These are phyloP conservation scores for Kazachstania psychrophila DNA, from an alignment of 805 yeast species.

Conservation along the genomic window DNA sequence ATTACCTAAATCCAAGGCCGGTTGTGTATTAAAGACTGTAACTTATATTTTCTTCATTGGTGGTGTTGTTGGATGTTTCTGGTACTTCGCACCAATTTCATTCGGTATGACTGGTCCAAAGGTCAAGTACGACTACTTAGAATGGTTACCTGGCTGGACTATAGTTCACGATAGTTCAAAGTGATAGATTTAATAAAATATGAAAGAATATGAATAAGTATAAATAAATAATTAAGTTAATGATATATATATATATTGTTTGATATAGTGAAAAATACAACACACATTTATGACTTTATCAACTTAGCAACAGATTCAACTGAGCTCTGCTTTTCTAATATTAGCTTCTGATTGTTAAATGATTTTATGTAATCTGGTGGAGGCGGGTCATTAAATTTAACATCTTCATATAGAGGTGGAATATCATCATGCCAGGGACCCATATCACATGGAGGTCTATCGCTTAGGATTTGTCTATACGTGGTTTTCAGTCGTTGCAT, in stretches of 20 bases:
- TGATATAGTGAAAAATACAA: too few relatives aligned
- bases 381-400: background rate
- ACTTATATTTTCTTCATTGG: constrained; percentile 36
- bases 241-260: background rate
- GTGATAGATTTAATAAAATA: background rate
- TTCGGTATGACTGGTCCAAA: constrained; percentile 55
- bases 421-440: constrained; percentile 3
- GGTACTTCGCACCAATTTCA: constrained; percentile 51
- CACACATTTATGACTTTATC: too few relatives aligned
- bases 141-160: constrained; percentile 44
- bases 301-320: too few relatives aligned
- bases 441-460: background rate
- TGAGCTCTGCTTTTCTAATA: too few relatives aligned
- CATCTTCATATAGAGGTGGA: constrained; percentile 3
- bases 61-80: constrained; percentile 44
- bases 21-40: constrained; percentile 17
- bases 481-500: constrained; percentile 3
- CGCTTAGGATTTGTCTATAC: background rate
- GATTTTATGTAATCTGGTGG: constrained; percentile 1
- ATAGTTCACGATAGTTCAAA: constrained; percentile 20
- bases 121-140: constrained; percentile 34
- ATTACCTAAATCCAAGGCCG: constrained; percentile 24
- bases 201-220: background rate
- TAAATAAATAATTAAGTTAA: background rate
- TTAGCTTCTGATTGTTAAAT: too few relatives aligned